These are phyloP conservation scores for Asterella californica DNA, from an alignment of 225 moss, liverwort and hornwort genomes.

Conservation along the genomic window DNA sequence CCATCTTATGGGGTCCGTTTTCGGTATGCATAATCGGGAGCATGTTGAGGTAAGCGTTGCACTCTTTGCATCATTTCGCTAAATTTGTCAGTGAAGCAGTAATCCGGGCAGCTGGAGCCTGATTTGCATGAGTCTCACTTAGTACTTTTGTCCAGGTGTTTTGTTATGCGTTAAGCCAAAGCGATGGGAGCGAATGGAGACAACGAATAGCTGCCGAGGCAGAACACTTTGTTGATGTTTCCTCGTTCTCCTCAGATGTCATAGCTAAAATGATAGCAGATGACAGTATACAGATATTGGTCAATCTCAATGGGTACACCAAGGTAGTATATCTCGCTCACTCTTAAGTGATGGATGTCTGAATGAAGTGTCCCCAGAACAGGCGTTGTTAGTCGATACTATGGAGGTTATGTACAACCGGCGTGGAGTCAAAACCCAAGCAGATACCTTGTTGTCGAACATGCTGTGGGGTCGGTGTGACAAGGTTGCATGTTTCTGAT, in stretches of 20 bases:
- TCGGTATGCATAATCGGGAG: conserved; percentile 78
- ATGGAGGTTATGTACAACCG: no score
- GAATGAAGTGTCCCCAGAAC: no score
- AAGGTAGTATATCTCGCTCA: conserved; percentile 55
- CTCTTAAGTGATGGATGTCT: no score
- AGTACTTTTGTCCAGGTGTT: conserved; percentile 54
- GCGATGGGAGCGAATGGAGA: conserved; percentile 99
- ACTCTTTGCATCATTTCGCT: no score
- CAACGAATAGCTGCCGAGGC: conserved; percentile 85
- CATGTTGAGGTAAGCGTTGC: conserved; percentile 61
- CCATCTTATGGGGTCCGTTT: conserved; percentile 95
- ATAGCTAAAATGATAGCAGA: conserved; percentile 79
- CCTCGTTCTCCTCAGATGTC: conserved; percentile 70
- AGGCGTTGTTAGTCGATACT: no score
- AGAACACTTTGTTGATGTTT: conserved; percentile 95
- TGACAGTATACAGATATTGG: conserved; percentile 83
- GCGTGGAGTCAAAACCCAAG: no score
- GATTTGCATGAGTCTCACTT: neutral
- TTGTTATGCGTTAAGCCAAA: conserved; percentile 93
- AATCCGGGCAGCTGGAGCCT: neutral
- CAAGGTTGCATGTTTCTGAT: no score
- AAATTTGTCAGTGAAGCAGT: no score
- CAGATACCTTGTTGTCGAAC: no score
- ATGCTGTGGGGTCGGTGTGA: no score
- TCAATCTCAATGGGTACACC: conserved; percentile 95